These are phyloP conservation scores for Schizonepeta tenuifolia DNA, from an alignment of 257 asterid genomes.

Conservation along the genomic window DNA sequence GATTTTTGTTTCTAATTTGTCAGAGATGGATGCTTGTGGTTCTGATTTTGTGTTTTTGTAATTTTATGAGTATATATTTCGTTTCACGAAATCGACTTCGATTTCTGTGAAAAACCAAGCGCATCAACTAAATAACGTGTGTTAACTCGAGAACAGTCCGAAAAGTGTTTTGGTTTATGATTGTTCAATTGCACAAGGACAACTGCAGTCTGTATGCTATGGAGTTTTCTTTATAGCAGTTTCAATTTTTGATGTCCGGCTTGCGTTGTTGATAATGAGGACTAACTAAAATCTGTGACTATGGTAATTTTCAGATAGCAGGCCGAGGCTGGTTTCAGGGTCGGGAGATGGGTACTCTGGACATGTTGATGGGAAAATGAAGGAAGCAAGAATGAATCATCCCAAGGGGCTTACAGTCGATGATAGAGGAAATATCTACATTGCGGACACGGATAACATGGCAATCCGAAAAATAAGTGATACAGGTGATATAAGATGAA, in stretches of 20 bases:
- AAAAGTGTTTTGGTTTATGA: background rate
- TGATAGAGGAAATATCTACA: slow-evolving; percentile 82
- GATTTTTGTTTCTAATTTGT: slow-evolving; percentile 14
- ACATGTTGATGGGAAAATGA: slow-evolving; percentile 76
- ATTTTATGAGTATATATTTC: background rate
- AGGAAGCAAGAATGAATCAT: slow-evolving; percentile 90
- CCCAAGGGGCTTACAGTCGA: slow-evolving; percentile 93
- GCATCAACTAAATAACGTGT: background rate
- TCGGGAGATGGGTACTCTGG: slow-evolving; percentile 89
- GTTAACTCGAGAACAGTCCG: background rate
- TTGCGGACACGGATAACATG: slow-evolving; percentile 92
- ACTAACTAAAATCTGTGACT: slow-evolving; percentile 9
- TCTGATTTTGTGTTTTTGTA: background rate
- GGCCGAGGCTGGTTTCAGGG: slow-evolving; percentile 86
- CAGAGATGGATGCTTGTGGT: background rate
- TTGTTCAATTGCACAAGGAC: slow-evolving; percentile 16
- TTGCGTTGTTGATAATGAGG: slow-evolving; percentile 7
- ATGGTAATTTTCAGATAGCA: slow-evolving; percentile 57
- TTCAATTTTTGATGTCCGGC: background rate
- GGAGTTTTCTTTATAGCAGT: no score
- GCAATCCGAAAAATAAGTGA: slow-evolving; percentile 91
- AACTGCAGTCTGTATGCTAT: background rate
- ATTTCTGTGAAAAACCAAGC: background rate
- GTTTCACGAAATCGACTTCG: background rate
- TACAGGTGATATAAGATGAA: slow-evolving; percentile 53